A percentile compares a stretch with the other conserved stretches of the same genome.
Evolutionary conservation across 768 basidiomycete genomes (phyloP).

Genomic region (Phylloporus sp.): DNA sequence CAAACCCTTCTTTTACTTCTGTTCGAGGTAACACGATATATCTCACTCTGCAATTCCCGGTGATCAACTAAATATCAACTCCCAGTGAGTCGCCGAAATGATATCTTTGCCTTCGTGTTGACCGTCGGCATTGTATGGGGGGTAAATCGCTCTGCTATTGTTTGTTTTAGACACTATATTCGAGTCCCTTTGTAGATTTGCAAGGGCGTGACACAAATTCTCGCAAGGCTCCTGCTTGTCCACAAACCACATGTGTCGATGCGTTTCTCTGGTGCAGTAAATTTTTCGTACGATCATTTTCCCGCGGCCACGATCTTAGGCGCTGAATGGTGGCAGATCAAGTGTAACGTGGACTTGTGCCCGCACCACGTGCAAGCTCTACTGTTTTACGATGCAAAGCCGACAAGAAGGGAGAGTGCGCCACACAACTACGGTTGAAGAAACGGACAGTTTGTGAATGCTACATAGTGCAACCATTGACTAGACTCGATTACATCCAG

Average conservation of each 20-base stretch:
- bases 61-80: too few relatives aligned
- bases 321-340: constrained; percentile 45
- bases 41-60: constrained; percentile 1
- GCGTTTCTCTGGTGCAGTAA: constrained; percentile 61
- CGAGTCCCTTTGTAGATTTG: constrained; percentile 55
- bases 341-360: constrained; percentile 90
- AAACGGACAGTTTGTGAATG: constrained; percentile 12
- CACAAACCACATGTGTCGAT: constrained; percentile 65
- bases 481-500: too few relatives aligned
- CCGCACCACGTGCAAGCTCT: constrained; percentile 82
- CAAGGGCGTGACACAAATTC: constrained; percentile 45
- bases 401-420: constrained; percentile 37
- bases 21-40: constrained; percentile 70
- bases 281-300: constrained; percentile 68
- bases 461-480: not conserved
- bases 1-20: constrained; percentile 64
- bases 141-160: constrained; percentile 46
- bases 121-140: constrained; percentile 70
- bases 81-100: too few relatives aligned
- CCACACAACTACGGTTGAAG: constrained; percentile 4
- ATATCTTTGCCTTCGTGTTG: constrained; percentile 68
- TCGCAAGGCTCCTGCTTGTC: constrained; percentile 72
- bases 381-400: constrained; percentile 50
- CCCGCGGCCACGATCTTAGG: not conserved
- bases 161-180: not conserved